A percentile compares a stretch with the other conserved stretches of the same genome.
These are phyloP conservation scores for Phytomonas sp. DNA, from an alignment of 208 protist genomes.

Conservation along the genomic window DNA sequence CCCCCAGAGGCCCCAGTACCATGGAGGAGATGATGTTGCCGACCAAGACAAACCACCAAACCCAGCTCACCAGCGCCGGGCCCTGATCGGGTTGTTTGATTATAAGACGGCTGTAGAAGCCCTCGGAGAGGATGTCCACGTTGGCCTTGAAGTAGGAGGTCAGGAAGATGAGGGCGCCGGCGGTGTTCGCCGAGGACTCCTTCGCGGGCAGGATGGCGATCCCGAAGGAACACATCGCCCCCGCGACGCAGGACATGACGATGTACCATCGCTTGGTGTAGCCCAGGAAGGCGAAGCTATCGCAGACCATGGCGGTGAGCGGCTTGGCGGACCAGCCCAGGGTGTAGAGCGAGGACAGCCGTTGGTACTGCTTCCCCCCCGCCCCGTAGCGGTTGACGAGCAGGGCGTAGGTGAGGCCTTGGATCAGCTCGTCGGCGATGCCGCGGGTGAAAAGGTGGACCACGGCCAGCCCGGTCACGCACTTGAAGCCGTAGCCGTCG, in stretches of 20 bases:
- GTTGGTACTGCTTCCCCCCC: slow-evolving; percentile 31
- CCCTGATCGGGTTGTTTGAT: slow-evolving; percentile 30
- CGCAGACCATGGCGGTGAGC: slow-evolving; percentile 49
- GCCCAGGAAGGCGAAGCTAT: slow-evolving; percentile 51
- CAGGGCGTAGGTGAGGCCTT: slow-evolving; percentile 30
- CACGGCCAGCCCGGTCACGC: slow-evolving; percentile 28
- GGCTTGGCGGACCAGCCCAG: slow-evolving; percentile 72
- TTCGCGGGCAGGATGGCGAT: slow-evolving; percentile 41
- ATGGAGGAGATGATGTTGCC: slow-evolving; percentile 35
- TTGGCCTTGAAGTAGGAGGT: slow-evolving; percentile 45
- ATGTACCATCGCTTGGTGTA: slow-evolving; percentile 78
- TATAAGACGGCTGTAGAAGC: slow-evolving; percentile 71
- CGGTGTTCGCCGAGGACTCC: slow-evolving; percentile 27
- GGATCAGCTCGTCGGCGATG: slow-evolving; percentile 41
- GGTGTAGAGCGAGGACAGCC: slow-evolving; percentile 26
- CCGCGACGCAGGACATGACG: slow-evolving; percentile 36
- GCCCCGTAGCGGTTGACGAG: slow-evolving; percentile 33
- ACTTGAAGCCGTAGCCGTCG: slow-evolving; percentile 33
- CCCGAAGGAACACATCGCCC: slow-evolving; percentile 31
- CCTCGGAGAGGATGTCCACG: slow-evolving; percentile 73
- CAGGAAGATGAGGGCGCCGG: slow-evolving; percentile 51
- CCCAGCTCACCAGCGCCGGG: slow-evolving; percentile 55
- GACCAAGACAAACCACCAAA: slow-evolving; percentile 63
- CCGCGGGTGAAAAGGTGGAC: slow-evolving; percentile 49
- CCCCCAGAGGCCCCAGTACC: slow-evolving; percentile 52